Base-by-base conservation (phyloP, 148 eudicot genomes). In the Vaccinium corymbosum region DNA sequence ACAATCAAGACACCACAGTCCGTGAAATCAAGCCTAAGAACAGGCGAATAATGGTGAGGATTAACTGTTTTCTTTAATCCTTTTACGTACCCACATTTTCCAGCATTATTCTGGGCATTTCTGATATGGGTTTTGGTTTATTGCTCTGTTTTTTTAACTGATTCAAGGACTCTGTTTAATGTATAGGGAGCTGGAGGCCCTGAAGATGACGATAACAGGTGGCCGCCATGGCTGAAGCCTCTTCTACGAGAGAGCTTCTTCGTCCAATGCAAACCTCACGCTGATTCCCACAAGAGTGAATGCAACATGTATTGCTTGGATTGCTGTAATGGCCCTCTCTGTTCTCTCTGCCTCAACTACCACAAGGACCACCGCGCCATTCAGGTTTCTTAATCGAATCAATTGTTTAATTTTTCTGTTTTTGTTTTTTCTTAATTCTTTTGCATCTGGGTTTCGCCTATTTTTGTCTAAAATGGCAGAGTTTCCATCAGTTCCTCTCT, bases 291-390 rank as follows among this genome's bases (percentile, higher is more conserved):
- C 85, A 93, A 92, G 82, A 91, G 93, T 73, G 98, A 94, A 86
- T 94, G 98, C 76, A 95, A 95, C 84, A 93, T 95, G 97, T 95
- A 87, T 81, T 95, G 98, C 46, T 88, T 95, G 90, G 98, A 94
- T 77, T 95, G 98, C 85, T 87, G 90, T 84, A 84, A 91, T 70
- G 95, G 93, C 7, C 80, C 98, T 56, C 90, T 93, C n/a, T 95
- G 98, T 62, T 93, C 98, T 53, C 86, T 93, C 52, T 95, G 98
- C 49, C 89, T 95, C 50, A 70, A 86, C 56, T 62, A 81, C 49
- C 98, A 95, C 88, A 87, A 88, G 52, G 92, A 94, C 80, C 98
- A 95, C 57, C 90, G 85, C 22, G 90, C 86, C 27, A 94, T 95
- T 81, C 98, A 95, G 98, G 98, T 95, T 75, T 78, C 35, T 14